Percentiles rank a stretch among this genome's conserved stretches.
Evolutionary conservation across 1,284 basidiomycete species (phyloP).

Genomic region (Puccinia hordei): DNA sequence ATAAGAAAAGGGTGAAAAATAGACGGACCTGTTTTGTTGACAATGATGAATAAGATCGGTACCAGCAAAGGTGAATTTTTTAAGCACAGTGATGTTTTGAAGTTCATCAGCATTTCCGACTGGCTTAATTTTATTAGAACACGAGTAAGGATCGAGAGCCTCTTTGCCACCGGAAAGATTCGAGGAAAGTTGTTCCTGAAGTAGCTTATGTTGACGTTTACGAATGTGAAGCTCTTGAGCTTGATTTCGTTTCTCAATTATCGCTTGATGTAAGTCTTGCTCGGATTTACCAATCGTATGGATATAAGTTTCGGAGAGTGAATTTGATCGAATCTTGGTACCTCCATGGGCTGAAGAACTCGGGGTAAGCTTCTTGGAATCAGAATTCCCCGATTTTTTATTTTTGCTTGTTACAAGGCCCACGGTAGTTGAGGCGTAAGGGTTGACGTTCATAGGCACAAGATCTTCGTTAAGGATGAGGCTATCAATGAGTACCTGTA

Average conservation of each 20-base stretch:
- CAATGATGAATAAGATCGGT: conserved; percentile 58
- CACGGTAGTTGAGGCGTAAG: conserved; percentile 52
- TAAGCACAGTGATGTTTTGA: conserved; percentile 26
- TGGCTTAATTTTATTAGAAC: conserved; percentile 7
- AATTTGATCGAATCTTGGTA: conserved; percentile 54
- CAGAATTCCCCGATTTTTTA: neutral
- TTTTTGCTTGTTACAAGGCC: conserved; percentile 52
- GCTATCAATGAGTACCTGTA: conserved; percentile 79
- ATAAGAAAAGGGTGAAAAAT: neutral
- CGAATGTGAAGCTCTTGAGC: conserved; percentile 33
- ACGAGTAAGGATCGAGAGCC: conserved; percentile 31
- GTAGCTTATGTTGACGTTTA: conserved; percentile 26
- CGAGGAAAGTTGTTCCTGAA: conserved; percentile 6
- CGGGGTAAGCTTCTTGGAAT: neutral
- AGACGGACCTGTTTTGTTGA: conserved; percentile 59
- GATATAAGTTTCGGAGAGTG: conserved; percentile 56
- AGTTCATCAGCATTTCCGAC: conserved; percentile 38
- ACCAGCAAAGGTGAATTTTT: conserved; percentile 55
- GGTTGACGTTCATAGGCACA: conserved; percentile 49
- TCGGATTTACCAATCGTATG: conserved; percentile 23
- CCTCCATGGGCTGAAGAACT: neutral
- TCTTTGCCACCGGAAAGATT: conserved; percentile 40
- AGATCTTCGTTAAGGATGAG: conserved; percentile 64
- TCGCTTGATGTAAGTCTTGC: conserved; percentile 31
- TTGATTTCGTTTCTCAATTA: conserved; percentile 12